Conservation (phyloP, 1,284 basidiomycete genomes). For the Salmacisia buchloeana region DNA sequence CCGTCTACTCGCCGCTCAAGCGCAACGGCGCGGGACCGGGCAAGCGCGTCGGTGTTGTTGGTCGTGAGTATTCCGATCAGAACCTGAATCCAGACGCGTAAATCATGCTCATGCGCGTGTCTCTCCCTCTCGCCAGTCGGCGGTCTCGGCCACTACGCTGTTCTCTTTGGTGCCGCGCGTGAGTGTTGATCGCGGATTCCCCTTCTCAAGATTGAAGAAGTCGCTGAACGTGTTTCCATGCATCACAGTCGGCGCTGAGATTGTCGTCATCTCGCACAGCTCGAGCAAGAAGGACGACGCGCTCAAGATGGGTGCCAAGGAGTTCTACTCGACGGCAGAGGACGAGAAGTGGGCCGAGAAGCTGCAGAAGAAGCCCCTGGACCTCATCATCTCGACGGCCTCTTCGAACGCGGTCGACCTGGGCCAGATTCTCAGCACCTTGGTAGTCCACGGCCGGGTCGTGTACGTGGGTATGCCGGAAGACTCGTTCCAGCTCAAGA, state of each 20-base stretch:
- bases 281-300: constrained; percentile 63
- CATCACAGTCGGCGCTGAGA: constrained; percentile 58
- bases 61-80: constrained; percentile 48
- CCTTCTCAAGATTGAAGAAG: neutral
- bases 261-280: constrained; percentile 65
- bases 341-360: constrained; percentile 35
- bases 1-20: constrained; percentile 63
- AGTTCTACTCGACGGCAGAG: constrained; percentile 46
- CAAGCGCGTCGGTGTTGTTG: constrained; percentile 64
- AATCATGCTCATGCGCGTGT: constrained; percentile 20
- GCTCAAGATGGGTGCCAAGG: constrained; percentile 61
- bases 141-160: constrained; percentile 52
- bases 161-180: constrained; percentile 59
- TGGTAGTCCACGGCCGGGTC: constrained; percentile 59
- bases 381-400: constrained; percentile 62
- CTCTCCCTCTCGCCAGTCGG: constrained; percentile 22
- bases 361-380: constrained; percentile 52
- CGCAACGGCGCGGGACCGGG: constrained; percentile 62
- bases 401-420: constrained; percentile 54
- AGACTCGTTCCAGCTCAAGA: constrained; percentile 49
- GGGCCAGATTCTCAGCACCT: constrained; percentile 54
- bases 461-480: constrained; percentile 60
- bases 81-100: constrained; percentile 9
- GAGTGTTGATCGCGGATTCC: neutral
- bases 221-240: neutral